Percentiles rank a stretch among this genome's conserved stretches.
phyloP scores from a whole-genome alignment of 345 rosid genomes.

The Microcos paniculata region DNA sequence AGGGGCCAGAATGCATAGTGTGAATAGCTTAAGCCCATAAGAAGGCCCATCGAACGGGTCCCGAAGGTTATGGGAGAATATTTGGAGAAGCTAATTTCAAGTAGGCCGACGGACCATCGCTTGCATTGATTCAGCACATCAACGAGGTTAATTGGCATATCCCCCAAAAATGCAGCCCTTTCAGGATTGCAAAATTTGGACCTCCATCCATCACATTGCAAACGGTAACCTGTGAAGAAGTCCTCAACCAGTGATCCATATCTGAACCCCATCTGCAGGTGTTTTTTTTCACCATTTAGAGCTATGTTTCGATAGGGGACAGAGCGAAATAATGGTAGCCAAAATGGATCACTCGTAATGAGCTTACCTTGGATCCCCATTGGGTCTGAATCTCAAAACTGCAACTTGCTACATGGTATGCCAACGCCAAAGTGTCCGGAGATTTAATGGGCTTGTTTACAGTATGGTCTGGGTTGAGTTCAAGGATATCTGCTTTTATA shows the following conservation, averaged over 20 bases:
- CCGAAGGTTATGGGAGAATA: conserved; percentile 40
- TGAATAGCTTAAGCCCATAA: conserved; percentile 31
- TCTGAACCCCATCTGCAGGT: conserved; percentile 47
- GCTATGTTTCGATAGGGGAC: neutral
- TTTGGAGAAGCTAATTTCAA: conserved; percentile 29
- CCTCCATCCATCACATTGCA: conserved; percentile 58
- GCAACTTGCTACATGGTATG: conserved; percentile 52
- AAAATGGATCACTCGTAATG: neutral
- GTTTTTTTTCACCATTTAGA: neutral
- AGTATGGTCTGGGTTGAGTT: conserved; percentile 28
- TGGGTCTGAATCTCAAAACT: conserved; percentile 45
- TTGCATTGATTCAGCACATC: conserved; percentile 41
- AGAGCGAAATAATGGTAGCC: neutral
- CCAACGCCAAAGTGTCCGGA: conserved; percentile 30
- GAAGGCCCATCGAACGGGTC: conserved; percentile 23
- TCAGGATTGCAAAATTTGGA: conserved; percentile 44
- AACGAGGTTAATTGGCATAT: conserved; percentile 32
- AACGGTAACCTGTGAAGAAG: conserved; percentile 38
- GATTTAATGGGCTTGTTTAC: conserved; percentile 33
- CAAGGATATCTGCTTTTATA: conserved; percentile 34
- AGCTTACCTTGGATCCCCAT: conserved; percentile 71
- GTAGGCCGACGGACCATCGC: conserved; percentile 51
- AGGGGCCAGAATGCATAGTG: conserved; percentile 37
- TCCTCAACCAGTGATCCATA: conserved; percentile 63
- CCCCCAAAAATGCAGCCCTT: conserved; percentile 49